Evolutionary conservation across 2,329 filamentous ascomycete species (phyloP), one percentile per base, ranked within the genome.

Genomic region (Alternaria brassicae): DNA sequence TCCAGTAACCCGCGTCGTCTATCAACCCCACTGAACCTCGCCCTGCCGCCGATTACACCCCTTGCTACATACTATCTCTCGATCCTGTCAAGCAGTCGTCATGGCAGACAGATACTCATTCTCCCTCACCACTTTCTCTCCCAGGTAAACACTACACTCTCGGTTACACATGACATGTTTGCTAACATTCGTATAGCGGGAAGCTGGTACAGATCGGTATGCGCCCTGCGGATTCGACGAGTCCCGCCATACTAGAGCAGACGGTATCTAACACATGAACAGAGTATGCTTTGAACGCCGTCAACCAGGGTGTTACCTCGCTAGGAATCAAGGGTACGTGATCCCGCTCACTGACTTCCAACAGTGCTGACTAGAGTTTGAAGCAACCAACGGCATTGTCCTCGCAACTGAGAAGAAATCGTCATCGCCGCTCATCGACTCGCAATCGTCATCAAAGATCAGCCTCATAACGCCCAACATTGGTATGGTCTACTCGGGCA

Each of bases 51-150:
- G 48, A 47, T 47, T 42, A 42, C 49, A 44, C 50, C 19, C 42
- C 42, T 47, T 48, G 12, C 41, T 17, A 50, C 36, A 50, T 58
- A 44, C 41, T 13, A 40, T 15, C 37, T 47, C 21, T 5, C 27
- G 28, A 52, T 25, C 21, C 34, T 50, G 17, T 53, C 50, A 47
- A 41, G 61, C 39, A 58, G 39, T 65, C 70, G 67, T 70, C 78
- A 99, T 99, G 94, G 94, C 95, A 77, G 95, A 99, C 82, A 88
- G 95, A 85, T 99, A 99, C 83, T 97, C 94, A 56, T 99, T 99
- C 89, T 99, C 95, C 61, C 87, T 99, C 79, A 99, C 95, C 67
- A 99, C 95, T 68, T 99, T 99, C 89, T 98, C 95, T 77, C 95
- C 95, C 80, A 99, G 94, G 95, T 96, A 89, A 81, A 88, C 65